Evolutionary conservation across 2,329 filamentous ascomycete genomes (phyloP), one percentile per base, ranked within the genome.

Genomic region (Cephalotrichum gorgonifer): DNA sequence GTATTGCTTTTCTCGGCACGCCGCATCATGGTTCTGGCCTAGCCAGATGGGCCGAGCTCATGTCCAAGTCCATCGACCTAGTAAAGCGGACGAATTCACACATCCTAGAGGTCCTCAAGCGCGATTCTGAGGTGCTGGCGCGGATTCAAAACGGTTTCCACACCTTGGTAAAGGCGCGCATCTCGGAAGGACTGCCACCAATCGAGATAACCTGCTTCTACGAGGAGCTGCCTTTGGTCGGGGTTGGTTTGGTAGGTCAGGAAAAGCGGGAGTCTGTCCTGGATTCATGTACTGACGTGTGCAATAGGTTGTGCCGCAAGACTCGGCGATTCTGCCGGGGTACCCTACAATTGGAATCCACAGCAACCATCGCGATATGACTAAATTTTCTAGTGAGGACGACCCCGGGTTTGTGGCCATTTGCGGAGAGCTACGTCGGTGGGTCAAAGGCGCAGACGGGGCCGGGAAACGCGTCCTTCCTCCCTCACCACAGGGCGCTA

Each of bases 301-400:
- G 28, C 28, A 15, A 15, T 15, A 33, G 31, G 31, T 33, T 15
- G 31, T 33, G 31, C 31, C 31, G n/a, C 31, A 15, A 15, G 31
- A 33, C 7, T 33, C 31, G 31, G 31, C 31, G 14, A 61, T 54
- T 25, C 51, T 64, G 4, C 51, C 58, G 6, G 59, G 58, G n/a
- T 64, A 64, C 26, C 57, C 54, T 31, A 48, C 58, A 12, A 61
- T 65, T 14, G 53, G 57, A 0, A 61, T 65, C 20, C 54, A 43
- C 35, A 44, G 49, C 31, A 58, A 60, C 50, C 55, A 62, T 39
- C 56, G 51, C 48, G 55, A 57, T 48, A 59, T 61, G 55, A 46
- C 55, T 23, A 57, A 50, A 45, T 62, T 60, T 26, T 20, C n/a
- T 7, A 49, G 38, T 8, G 30, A 14, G 6, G 51, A 60, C 12